Base-by-base conservation (phyloP, 257 asterid genomes). In the Solanum gracilifrons region DNA sequence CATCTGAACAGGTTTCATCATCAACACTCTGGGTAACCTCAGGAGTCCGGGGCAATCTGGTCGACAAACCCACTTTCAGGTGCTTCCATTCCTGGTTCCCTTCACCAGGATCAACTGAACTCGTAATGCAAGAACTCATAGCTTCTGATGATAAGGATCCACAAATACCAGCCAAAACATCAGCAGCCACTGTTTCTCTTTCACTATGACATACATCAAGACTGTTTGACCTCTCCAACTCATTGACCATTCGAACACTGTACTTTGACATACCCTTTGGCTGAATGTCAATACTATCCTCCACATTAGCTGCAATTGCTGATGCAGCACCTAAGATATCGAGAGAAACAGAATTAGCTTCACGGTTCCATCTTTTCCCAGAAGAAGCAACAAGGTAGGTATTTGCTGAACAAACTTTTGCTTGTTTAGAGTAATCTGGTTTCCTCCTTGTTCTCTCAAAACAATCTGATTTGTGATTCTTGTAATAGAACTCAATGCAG, bases 111-210 rank as follows among this genome's bases (percentile, higher is more conserved):
- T 96, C 99, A 88, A 91, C 94, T 87, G 98, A 94, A 91, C 97
- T 95, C 13, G 98, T 94, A 87, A 93, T 95, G 93, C 98, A 93
- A 82, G 98, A 95, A 91, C 98, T 93, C 97, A 94, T 93, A 84
- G 99, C 98, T 93, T 97, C 99, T 27, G 99, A 95, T 55, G 99
- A 97, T 25, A 96, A 84, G 80, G 99, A 95, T 88, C 99, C 98
- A 92, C 98, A 96, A 62, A 97, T 96, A 41, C 99, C 98, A 79
- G 98, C 98, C 93, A 97, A 93, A 66, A 97, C 99, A 90, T 97
- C 99, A 74, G 96, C 99, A 86, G 99, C 99, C 37, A 88, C 95
- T 33, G 97, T 91, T 93, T 97, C 96, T 87, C 94, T 91, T 88
- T 92, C 99, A 87, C 88, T 91, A 85, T 89, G 91, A 37, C 90